These are phyloP conservation scores for Brassica cretica DNA, from an alignment of 345 rosid genomes.

Conservation along the genomic window DNA sequence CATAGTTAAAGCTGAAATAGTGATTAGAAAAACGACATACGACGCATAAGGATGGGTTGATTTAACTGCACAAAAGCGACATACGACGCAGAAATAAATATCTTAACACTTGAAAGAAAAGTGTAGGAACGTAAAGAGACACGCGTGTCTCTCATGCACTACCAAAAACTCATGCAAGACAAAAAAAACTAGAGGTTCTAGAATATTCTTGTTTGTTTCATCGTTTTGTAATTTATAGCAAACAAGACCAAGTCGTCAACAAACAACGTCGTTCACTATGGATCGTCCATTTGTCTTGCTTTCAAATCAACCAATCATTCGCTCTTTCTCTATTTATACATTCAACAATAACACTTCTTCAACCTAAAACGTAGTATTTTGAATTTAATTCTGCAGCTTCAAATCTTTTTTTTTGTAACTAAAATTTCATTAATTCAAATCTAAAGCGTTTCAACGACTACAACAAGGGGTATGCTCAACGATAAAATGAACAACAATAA, in stretches of 20 bases:
- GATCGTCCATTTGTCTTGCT: constrained; percentile 33
- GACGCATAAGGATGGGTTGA: neutral
- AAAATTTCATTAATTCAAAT: too few species aligned
- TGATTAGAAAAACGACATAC: neutral
- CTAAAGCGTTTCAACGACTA: too few species aligned
- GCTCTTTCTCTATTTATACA: constrained; percentile 7
- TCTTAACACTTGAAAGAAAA: neutral
- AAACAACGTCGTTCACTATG: constrained; percentile 16
- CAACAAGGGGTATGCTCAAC: too few species aligned
- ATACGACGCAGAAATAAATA: constrained; percentile 11
- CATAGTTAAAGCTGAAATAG: neutral
- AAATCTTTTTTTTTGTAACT: too few species aligned
- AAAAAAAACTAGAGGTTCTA: constrained; percentile 5
- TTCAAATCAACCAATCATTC: constrained; percentile 23
- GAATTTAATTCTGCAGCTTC: neutral
- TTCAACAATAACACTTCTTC: neutral
- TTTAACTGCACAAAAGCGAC: neutral
- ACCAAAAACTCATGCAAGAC: neutral
- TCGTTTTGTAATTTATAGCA: constrained; percentile 20
- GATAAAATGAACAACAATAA: too few species aligned
- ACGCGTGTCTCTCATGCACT: constrained; percentile 12
- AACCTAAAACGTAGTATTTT: constrained; percentile 1
- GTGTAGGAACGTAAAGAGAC: neutral
- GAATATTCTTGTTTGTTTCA: constrained; percentile 26
- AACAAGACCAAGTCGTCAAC: constrained; percentile 35